Conservation (phyloP, 768 basidiomycete species). For the Punctularia strigosozonata region DNA sequence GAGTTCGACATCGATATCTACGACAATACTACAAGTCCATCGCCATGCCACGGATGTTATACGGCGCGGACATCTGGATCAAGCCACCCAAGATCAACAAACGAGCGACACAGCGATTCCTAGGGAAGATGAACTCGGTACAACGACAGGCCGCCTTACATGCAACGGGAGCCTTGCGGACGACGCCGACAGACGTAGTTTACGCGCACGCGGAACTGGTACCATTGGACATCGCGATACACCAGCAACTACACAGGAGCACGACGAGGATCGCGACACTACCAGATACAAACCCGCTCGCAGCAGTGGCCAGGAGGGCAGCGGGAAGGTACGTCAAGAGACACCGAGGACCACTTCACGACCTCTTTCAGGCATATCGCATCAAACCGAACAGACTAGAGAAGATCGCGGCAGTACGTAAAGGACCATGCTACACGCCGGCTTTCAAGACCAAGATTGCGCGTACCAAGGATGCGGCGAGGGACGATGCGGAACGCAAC, state of each 20-base stretch:
- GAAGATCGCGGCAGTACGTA: slow-evolving; percentile 1
- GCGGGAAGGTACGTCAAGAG: not conserved
- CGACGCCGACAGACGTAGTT: slow-evolving; percentile 5
- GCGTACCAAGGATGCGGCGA: slow-evolving; percentile 2
- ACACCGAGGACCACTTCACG: slow-evolving; percentile 7
- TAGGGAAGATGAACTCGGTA: too few relatives aligned
- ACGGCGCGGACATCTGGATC: slow-evolving; percentile 13
- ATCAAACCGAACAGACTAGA: slow-evolving; percentile 1
- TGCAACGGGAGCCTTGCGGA: slow-evolving; percentile 11
- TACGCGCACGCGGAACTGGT: slow-evolving; percentile 5
- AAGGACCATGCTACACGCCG: too few relatives aligned
- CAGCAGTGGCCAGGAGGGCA: not conserved
- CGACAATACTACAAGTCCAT: slow-evolving; percentile 7
- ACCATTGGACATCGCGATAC: slow-evolving; percentile 3
- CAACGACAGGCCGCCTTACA: slow-evolving; percentile 11
- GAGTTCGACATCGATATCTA: slow-evolving; percentile 1
- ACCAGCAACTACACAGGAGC: slow-evolving; percentile 1
- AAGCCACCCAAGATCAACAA: too few relatives aligned
- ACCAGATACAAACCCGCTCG: slow-evolving; percentile 6
- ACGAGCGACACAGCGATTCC: too few relatives aligned
- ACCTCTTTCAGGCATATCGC: slow-evolving; percentile 4
- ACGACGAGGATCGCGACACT: slow-evolving; percentile 6
- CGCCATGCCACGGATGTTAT: slow-evolving; percentile 13
- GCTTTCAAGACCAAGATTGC: not conserved
- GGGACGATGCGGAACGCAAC: too few relatives aligned